Base-by-base conservation (phyloP, 1,284 basidiomycete species). In the Flammula alnicola region DNA sequence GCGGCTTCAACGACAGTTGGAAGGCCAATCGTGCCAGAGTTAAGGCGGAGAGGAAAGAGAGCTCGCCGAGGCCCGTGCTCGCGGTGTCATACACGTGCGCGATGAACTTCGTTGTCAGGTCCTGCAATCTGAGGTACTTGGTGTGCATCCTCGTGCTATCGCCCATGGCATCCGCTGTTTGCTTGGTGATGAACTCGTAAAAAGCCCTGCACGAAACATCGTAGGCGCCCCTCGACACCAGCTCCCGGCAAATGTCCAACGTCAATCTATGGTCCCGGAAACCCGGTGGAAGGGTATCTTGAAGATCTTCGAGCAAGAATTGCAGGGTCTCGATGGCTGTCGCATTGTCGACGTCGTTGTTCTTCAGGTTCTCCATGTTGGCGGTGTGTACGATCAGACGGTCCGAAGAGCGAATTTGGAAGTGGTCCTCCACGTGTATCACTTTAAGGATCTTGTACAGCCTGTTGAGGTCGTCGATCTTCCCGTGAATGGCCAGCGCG, bases 401-500 rank as follows among this genome's bases (percentile, higher is more conserved):
- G 26, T 59, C 68, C 52, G 65, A 40, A 22, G 60, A 42, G 44
- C 58, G 67, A n/a, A 78, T 52, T 1, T 59, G 43, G 38, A 76
- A 49, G n/a, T 64, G 63, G 46, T 78, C 76, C 7, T 60, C 57
- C 7, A 59, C 49, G 0, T 68, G 67, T 37, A 66, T 61, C 11
- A 64, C 58, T 26, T 71, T 61, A 36, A 80, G 64, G 37, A 68
- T 63, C 9, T 63, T 61, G 45, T 77, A 81, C 1, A 88, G 54
- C 46, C 74, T 66, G 60, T 88, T 85, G 32, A 87, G 68, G 17
- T 88, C 80, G 0, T 71, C 67, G 6, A 83, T 59, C 63, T 76
- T 75, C 11, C 71, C 73, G 5, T 70, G 61, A 11, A 65, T 61
- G 0, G 77, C 77, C 9, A 91, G 73, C 2, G 73, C 70, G 23